These are phyloP conservation scores for Chaetothyriales sp. DNA, from an alignment of 2,329 filamentous ascomycete species.

Conservation along the genomic window DNA sequence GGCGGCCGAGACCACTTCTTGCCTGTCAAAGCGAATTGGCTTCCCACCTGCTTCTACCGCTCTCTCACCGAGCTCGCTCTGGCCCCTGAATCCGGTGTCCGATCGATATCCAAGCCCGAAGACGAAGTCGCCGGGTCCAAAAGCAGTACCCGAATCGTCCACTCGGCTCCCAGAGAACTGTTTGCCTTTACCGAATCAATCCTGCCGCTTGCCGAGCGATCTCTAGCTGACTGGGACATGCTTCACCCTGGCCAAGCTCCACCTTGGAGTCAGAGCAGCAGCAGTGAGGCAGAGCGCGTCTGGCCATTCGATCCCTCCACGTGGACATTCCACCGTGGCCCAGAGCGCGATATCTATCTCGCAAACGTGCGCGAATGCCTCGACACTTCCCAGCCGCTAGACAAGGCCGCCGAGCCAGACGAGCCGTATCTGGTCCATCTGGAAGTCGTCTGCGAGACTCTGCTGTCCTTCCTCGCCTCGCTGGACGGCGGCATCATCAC, in stretches of 20 bases:
- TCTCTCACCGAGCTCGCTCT: constrained; percentile 79
- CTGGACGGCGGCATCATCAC: constrained; percentile 70
- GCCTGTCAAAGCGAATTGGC: constrained; percentile 62
- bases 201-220: constrained; percentile 42
- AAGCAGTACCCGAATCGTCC: constrained; percentile 26
- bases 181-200: constrained; percentile 78
- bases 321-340: constrained; percentile 29
- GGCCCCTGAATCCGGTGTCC: constrained; percentile 62
- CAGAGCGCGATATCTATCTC: constrained; percentile 30
- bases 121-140: neutral
- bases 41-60: constrained; percentile 66
- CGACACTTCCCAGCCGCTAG: constrained; percentile 52
- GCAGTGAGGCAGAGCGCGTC: neutral
- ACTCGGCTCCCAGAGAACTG: constrained; percentile 74
- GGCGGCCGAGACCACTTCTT: constrained; percentile 86
- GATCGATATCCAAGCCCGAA: constrained; percentile 42
- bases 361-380: constrained; percentile 46
- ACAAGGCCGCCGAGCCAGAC: constrained; percentile 47
- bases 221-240: constrained; percentile 50
- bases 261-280: constrained; percentile 37
- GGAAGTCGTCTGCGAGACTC: constrained; percentile 55
- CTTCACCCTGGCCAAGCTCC: constrained; percentile 29
- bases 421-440: constrained; percentile 51
- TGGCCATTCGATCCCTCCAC: constrained; percentile 46
- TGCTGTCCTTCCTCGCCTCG: constrained; percentile 59